phyloP scores from a whole-genome alignment of 1,139 yeast species.

The Saccharomyces hybrid region DNA sequence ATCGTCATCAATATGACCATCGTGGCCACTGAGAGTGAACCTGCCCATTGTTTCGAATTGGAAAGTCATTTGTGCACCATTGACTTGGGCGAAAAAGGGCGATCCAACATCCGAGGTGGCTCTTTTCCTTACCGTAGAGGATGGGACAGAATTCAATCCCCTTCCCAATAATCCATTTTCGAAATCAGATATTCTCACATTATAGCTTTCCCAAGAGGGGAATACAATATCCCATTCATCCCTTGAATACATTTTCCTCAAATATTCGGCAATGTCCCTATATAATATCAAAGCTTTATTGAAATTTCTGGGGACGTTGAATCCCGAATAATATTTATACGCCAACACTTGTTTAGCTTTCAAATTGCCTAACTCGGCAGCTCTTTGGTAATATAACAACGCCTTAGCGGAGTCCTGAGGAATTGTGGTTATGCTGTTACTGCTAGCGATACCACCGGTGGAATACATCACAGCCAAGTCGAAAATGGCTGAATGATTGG shows the following conservation, averaged over 20 bases:
- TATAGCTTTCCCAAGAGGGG: slow-evolving; percentile 38
- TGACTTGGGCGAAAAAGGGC: slow-evolving; percentile 22
- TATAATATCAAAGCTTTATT: slow-evolving; percentile 54
- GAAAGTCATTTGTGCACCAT: slow-evolving; percentile 21
- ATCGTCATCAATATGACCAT: slow-evolving; percentile 33
- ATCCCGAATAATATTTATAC: slow-evolving; percentile 53
- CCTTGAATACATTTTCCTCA: slow-evolving; percentile 32
- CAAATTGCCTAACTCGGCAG: slow-evolving; percentile 59
- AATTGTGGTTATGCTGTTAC: slow-evolving; percentile 53
- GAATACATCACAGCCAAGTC: slow-evolving; percentile 72
- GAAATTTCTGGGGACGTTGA: slow-evolving; percentile 50
- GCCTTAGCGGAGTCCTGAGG: slow-evolving; percentile 59
- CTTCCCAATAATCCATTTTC: slow-evolving; percentile 41
- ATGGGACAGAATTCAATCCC: slow-evolving; percentile 15
- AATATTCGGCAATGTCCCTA: slow-evolving; percentile 44
- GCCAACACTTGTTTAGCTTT: slow-evolving; percentile 72
- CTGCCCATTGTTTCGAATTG: slow-evolving; percentile 13
- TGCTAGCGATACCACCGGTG: slow-evolving; percentile 44
- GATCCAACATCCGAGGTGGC: slow-evolving; percentile 27
- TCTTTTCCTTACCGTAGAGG: slow-evolving; percentile 18
- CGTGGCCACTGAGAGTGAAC: slow-evolving; percentile 14
- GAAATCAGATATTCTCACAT: slow-evolving; percentile 53
- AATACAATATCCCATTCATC: slow-evolving; percentile 38
- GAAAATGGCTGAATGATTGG: slow-evolving; percentile 63
- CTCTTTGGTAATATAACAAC: slow-evolving; percentile 57